A percentile compares a stretch with the other conserved stretches of the same genome.
phyloP scores from a whole-genome alignment of 306 rosid species.

The Castanospermum australe region DNA sequence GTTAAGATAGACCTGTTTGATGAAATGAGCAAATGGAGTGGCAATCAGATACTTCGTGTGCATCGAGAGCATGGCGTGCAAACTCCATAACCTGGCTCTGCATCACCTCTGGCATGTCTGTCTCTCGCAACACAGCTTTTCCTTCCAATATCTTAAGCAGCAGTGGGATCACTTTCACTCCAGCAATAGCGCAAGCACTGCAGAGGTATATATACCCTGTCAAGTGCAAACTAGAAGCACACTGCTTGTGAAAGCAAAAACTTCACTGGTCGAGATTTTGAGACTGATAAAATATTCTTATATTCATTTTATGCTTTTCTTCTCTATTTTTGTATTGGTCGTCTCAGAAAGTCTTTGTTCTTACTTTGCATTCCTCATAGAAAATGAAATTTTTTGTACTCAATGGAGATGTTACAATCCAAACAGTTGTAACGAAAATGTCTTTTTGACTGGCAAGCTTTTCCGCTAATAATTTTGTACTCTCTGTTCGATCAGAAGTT shows the following conservation, averaged over 20 bases:
- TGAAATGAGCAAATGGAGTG: slow-evolving; percentile 58
- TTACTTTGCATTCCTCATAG: neutral
- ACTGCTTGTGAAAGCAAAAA: neutral
- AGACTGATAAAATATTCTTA: slow-evolving; percentile 12
- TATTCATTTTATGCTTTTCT: neutral
- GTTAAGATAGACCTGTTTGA: slow-evolving; percentile 55
- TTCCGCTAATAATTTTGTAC: neutral
- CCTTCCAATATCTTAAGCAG: slow-evolving; percentile 64
- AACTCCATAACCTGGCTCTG: slow-evolving; percentile 60
- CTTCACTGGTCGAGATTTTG: slow-evolving; percentile 41
- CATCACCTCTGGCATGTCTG: slow-evolving; percentile 57
- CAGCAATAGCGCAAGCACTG: neutral
- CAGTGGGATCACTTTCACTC: neutral
- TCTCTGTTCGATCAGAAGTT: neutral
- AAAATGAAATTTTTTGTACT: slow-evolving; percentile 25
- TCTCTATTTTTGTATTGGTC: slow-evolving; percentile 10
- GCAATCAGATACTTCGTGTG: slow-evolving; percentile 60
- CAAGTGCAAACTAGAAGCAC: neutral
- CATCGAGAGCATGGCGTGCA: slow-evolving; percentile 68
- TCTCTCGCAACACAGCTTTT: slow-evolving; percentile 63
- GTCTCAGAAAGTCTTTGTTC: neutral
- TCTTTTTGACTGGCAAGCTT: slow-evolving; percentile 14
- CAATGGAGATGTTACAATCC: slow-evolving; percentile 32
- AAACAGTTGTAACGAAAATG: slow-evolving; percentile 40
- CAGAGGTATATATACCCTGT: neutral